Base-by-base conservation (phyloP, 495 filamentous ascomycete species). In the Penicillium nucicola region DNA sequence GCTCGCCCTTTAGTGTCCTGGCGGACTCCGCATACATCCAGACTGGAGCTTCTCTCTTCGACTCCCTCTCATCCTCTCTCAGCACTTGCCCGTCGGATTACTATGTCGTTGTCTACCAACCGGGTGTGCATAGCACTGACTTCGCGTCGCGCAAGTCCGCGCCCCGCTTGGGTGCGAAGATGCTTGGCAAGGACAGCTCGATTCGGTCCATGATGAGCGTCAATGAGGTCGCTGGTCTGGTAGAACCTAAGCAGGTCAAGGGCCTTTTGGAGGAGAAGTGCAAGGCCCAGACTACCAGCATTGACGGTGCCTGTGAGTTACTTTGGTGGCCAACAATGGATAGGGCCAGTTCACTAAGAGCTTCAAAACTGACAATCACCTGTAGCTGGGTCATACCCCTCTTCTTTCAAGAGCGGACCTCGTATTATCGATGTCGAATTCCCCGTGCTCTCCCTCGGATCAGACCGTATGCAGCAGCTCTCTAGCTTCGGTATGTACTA, bases 101-200 rank as follows among this genome's bases (percentile, higher is more conserved):
- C 36, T 97, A 96, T 75, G 71, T 96, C 62, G 69, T 97, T 53
- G 81, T 92, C 45, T 82, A 81, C 15, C 90, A 95, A 56, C 88
- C 90, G 4, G 85, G 88, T 45, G 73, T 91, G 33, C 81, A 88
- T 60, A 82, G 83, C 42, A 74, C 72, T 49, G 86, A 90, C 63
- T 83, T 84, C 59, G 56, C 71, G 31, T 67, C 78, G 38, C 69
- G 67, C 53, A 70, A 72, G 49, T 73, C 80, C 5, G 71, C 81
- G 45, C 84, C 85, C 41, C 80, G 84, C 60, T 72, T 96, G 42
- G 78, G 78, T 46, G 70, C 69, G 52, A 77, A 70, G 57, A 66
- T 82, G 64, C 61, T 67, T 8, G 73, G 72, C 45, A 67, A 73
- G 55, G 77, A 78, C 56, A 70, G 69, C 61, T 55, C 57, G 1